Percentiles rank a stretch among this genome's conserved stretches.
These are phyloP conservation scores for Eurotiales sp. DNA, from an alignment of 2,329 filamentous ascomycete genomes.

Conservation along the genomic window DNA sequence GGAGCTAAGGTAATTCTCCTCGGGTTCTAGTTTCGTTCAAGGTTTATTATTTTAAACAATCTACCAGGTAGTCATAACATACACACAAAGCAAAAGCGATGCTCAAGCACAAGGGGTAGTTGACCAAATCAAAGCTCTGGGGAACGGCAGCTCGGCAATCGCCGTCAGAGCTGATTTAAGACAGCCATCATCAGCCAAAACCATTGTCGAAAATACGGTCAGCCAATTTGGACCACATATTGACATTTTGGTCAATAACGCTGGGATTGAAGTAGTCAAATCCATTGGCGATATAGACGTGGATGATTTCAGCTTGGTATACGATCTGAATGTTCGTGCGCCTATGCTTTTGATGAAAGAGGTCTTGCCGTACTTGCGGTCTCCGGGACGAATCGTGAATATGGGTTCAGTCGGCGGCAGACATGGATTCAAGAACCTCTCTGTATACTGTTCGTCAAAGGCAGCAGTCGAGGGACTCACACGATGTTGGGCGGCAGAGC, in stretches of 20 bases:
- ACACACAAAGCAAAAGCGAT: conserved; percentile 39
- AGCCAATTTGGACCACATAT: background rate
- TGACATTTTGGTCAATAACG: conserved; percentile 33
- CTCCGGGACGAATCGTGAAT: conserved; percentile 55
- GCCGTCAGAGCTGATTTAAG: conserved; percentile 1
- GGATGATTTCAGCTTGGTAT: conserved; percentile 53
- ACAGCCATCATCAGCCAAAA: background rate
- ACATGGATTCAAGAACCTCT: conserved; percentile 42
- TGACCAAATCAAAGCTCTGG: background rate
- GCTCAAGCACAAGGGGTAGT: conserved; percentile 25
- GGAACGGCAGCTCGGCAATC: background rate
- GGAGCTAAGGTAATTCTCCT: conserved; percentile 32
- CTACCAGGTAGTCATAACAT: conserved; percentile 40
- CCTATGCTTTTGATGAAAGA: conserved; percentile 53
- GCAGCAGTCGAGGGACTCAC: conserved; percentile 60
- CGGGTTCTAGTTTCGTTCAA: no score
- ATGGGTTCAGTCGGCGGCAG: conserved; percentile 34
- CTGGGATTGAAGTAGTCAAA: conserved; percentile 34
- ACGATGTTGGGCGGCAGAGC: conserved; percentile 55
- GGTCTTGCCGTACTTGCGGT: conserved; percentile 49
- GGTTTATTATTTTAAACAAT: no score
- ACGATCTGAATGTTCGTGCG: conserved; percentile 56
- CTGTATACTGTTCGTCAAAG: conserved; percentile 56
- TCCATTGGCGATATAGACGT: conserved; percentile 41
- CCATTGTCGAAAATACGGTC: background rate